phyloP scores from a whole-genome alignment of 139 green algal genomes.

The Chlorella vulgaris region DNA sequence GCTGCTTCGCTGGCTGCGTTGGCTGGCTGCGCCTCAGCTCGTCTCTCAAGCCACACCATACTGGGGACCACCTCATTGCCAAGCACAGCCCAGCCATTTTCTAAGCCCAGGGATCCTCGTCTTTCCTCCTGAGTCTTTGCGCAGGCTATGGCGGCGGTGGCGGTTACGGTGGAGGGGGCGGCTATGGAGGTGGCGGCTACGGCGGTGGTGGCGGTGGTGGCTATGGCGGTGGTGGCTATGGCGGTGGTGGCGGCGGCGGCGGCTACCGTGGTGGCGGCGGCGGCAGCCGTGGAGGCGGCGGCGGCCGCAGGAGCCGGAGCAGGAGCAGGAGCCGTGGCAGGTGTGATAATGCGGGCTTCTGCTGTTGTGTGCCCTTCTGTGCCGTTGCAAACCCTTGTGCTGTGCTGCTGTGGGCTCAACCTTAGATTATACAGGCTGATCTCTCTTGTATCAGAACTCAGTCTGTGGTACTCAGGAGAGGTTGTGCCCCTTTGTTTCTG shows the following conservation, averaged over 20 bases:
- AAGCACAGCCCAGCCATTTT: too few species aligned
- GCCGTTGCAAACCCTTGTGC: too few species aligned
- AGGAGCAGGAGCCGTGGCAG: background rate
- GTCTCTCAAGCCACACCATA: too few species aligned
- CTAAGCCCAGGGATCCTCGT: too few species aligned
- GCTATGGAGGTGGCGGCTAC: background rate
- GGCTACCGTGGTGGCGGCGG: background rate
- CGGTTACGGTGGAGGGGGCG: too few species aligned
- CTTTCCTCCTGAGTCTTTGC: too few species aligned
- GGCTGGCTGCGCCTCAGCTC: too few species aligned
- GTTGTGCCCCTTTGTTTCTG: background rate
- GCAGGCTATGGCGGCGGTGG: background rate
- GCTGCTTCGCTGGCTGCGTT: too few species aligned
- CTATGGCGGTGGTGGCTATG: background rate
- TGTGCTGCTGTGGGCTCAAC: too few species aligned
- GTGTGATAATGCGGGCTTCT: background rate
- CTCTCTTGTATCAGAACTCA: background rate
- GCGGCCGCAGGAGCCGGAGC: background rate
- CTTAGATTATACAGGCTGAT: background rate
- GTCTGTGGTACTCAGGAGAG: background rate
- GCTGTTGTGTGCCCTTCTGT: background rate
- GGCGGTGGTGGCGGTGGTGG: background rate
- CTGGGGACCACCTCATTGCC: too few species aligned
- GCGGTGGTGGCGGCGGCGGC: slow-evolving; percentile 13
- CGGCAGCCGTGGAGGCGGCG: background rate